Percentiles rank a stretch among this genome's conserved stretches.
These are phyloP conservation scores for Papiliotrema laurentii DNA, from an alignment of 1,284 basidiomycete genomes.

Conservation along the genomic window DNA sequence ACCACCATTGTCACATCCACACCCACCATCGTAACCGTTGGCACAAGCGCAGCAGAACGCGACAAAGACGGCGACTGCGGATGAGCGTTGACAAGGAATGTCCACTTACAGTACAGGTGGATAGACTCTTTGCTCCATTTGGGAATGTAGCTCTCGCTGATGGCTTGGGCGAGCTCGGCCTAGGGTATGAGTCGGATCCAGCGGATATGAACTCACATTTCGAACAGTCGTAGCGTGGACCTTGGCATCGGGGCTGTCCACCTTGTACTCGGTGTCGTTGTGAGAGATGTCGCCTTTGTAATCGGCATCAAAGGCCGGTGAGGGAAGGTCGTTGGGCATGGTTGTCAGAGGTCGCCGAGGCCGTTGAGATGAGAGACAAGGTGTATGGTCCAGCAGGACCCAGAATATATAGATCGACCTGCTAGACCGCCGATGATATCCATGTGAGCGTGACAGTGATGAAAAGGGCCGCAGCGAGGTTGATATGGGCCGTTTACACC, in stretches of 20 bases:
- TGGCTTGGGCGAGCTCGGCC: conserved; percentile 17
- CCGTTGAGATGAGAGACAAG: no score
- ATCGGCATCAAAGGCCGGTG: not conserved
- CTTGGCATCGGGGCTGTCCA: not conserved
- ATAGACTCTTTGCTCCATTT: conserved; percentile 17
- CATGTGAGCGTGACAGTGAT: no score
- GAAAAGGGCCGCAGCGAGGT: not conserved
- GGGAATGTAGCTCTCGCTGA: conserved; percentile 19
- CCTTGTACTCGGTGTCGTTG: not conserved
- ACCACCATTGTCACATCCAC: not conserved
- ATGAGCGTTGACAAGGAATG: not conserved
- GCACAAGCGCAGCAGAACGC: conserved; percentile 32
- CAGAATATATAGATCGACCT: no score
- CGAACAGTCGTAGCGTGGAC: not conserved
- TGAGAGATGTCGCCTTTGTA: not conserved
- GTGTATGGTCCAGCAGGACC: no score
- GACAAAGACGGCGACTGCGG: conserved; percentile 23
- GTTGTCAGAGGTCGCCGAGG: no score
- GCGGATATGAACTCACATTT: not conserved
- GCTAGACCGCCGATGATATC: no score
- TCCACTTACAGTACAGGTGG: conserved; percentile 22
- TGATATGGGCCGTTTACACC: no score
- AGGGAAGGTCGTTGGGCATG: no score
- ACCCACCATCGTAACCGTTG: conserved; percentile 31
- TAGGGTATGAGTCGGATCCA: not conserved